Conservation (phyloP, 306 rosid genomes). For the Fagus sylvatica region DNA sequence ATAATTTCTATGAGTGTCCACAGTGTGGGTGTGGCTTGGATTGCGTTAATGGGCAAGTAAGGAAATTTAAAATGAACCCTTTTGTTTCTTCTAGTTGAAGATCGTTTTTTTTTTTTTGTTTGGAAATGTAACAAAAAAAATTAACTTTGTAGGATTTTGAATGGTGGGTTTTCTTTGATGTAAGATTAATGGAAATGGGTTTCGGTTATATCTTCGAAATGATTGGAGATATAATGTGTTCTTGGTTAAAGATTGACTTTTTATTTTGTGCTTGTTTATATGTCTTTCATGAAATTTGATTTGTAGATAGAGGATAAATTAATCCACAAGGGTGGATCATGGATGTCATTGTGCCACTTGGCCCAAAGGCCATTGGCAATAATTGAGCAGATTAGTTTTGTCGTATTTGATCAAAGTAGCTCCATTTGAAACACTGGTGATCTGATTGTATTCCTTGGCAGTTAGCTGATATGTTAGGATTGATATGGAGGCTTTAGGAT, state of each 20-base stretch:
- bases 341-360: no score
- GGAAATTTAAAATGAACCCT: conserved; percentile 52
- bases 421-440: background rate
- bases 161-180: background rate
- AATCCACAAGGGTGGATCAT: no score
- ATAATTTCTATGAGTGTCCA: conserved; percentile 71
- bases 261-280: background rate
- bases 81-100: conserved; percentile 47
- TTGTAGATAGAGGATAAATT: no score
- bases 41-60: conserved; percentile 42
- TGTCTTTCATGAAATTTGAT: background rate
- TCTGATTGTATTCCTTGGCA: background rate
- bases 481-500: background rate
- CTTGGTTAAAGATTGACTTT: background rate
- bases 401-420: background rate
- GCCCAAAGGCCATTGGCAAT: background rate
- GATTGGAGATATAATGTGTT: background rate
- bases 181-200: background rate
- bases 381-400: background rate
- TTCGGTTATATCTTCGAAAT: background rate
- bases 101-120: background rate
- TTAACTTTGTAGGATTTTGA: background rate
- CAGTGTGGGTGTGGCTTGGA: conserved; percentile 76
- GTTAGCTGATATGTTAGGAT: background rate
- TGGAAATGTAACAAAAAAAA: background rate